Evolutionary conservation across 441 rosid species (phyloP).

Genomic region (Kokia cookei): DNA sequence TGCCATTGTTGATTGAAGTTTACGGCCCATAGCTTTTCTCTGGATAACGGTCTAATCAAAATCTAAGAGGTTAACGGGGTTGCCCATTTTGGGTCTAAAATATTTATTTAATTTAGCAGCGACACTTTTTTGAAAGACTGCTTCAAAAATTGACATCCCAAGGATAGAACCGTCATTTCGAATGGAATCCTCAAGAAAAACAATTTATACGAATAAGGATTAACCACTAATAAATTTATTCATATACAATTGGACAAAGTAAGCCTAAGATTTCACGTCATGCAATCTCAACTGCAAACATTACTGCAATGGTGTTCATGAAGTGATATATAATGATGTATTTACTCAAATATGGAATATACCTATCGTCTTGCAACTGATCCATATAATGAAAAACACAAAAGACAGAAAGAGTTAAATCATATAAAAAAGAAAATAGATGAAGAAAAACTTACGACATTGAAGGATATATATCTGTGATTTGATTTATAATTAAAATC

Average conservation of each 20-base stretch:
- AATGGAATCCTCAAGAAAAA: neutral
- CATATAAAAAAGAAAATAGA: neutral
- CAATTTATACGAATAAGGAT: neutral
- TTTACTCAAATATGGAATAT: neutral
- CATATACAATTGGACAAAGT: neutral
- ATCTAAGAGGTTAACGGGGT: neutral
- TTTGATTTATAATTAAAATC: neutral
- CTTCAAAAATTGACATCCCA: neutral
- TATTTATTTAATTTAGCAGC: neutral
- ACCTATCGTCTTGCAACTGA: neutral
- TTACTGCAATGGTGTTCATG: neutral
- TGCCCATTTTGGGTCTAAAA: conserved; percentile 9
- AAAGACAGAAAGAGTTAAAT: neutral
- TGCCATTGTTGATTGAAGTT: neutral
- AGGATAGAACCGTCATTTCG: neutral
- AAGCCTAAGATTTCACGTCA: neutral
- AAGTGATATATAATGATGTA: neutral
- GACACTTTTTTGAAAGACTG: neutral
- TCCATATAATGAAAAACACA: neutral
- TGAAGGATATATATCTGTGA: neutral
- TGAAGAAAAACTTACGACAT: neutral
- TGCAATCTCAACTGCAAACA: neutral
- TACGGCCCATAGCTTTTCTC: neutral
- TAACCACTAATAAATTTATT: neutral
- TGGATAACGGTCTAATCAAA: conserved; percentile 17